Percentiles rank a stretch among this genome's conserved stretches.
These are phyloP conservation scores for Aureobasidium sp. DNA, from an alignment of 2,329 filamentous ascomycete genomes.

Conservation along the genomic window DNA sequence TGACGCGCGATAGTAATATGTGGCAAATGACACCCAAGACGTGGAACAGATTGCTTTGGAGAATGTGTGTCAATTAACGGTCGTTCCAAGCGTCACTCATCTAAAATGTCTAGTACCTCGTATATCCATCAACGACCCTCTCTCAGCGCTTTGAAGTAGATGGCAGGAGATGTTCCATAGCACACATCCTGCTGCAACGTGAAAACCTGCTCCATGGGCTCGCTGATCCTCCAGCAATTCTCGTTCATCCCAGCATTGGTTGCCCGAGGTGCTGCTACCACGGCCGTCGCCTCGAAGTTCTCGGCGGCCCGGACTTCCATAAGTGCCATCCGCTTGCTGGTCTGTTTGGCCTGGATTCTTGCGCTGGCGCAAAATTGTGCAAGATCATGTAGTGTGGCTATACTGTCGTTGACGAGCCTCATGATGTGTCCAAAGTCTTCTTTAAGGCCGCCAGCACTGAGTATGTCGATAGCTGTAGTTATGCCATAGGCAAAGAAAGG, in stretches of 20 bases:
- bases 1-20: background rate
- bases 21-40: background rate
- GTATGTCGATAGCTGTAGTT: constrained; percentile 58
- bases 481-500: constrained; percentile 58
- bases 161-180: constrained; percentile 25
- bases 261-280: background rate
- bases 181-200: constrained; percentile 28
- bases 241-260: background rate
- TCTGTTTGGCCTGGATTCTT: background rate
- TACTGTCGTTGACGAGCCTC: background rate
- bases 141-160: constrained; percentile 24
- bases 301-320: background rate
- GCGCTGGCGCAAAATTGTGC: constrained; percentile 13
- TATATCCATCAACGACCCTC: constrained; percentile 4
- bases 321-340: constrained; percentile 11
- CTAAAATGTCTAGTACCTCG: background rate
- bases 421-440: constrained; percentile 10
- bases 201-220: constrained; percentile 27
- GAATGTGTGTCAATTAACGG: background rate
- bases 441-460: constrained; percentile 50
- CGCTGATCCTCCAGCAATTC: constrained; percentile 26
- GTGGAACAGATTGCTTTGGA: background rate
- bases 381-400: constrained; percentile 1
- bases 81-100: background rate
- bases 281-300: background rate